Conservation (phyloP, 2,329 filamentous ascomycete species). For the Talaromyces verruculosus region DNA sequence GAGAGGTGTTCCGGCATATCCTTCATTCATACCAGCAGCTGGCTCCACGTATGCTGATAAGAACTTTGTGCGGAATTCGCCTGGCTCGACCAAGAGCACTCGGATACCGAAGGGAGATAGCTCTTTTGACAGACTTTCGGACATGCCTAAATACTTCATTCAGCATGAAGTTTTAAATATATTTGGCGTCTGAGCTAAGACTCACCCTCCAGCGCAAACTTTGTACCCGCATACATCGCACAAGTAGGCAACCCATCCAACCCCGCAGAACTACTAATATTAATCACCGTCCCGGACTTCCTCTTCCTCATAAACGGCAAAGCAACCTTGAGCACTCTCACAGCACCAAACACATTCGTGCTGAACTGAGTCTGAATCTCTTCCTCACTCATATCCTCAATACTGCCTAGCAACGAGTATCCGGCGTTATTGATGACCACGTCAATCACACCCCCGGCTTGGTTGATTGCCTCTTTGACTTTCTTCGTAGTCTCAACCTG, state of each 20-base stretch:
- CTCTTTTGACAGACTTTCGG: slow-evolving; percentile 29
- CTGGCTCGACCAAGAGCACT: slow-evolving; percentile 30
- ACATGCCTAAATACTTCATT: slow-evolving; percentile 24
- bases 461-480: slow-evolving; percentile 4
- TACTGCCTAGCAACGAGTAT: slow-evolving; percentile 23
- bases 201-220: slow-evolving; percentile 33
- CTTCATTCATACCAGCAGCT: slow-evolving; percentile 23
- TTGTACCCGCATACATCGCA: slow-evolving; percentile 31
- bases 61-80: slow-evolving; percentile 31
- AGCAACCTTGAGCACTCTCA: slow-evolving; percentile 27
- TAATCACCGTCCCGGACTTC: slow-evolving; percentile 29
- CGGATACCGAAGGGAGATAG: slow-evolving; percentile 31
- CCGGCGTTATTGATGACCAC: slow-evolving; percentile 19
- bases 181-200: neutral
- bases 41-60: slow-evolving; percentile 23
- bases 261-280: slow-evolving; percentile 29
- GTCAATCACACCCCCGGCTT: slow-evolving; percentile 7
- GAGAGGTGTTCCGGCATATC: neutral
- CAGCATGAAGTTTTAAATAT: neutral
- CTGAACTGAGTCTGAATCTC: slow-evolving; percentile 28
- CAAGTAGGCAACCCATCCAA: slow-evolving; percentile 26
- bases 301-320: slow-evolving; percentile 30
- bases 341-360: slow-evolving; percentile 32
- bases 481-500: neutral
- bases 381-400: slow-evolving; percentile 30